Evolutionary conservation across 2,329 filamentous ascomycete species (phyloP).

Genomic region (Cordyceps farinosa): DNA sequence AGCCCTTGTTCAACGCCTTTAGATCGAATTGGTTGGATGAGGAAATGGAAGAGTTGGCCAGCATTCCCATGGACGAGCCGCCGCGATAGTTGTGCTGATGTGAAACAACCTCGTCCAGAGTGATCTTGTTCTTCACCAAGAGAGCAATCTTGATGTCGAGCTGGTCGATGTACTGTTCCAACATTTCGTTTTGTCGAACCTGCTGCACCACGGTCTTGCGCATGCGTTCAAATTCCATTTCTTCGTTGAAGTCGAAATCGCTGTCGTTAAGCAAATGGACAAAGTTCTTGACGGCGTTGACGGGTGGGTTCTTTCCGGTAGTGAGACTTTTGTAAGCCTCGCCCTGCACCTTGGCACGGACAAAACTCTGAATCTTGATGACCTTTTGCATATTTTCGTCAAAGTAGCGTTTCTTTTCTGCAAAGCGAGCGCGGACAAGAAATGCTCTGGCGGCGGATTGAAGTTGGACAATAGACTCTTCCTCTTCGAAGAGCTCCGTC

Average conservation of each 20-base stretch:
- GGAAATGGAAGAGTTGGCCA: slow-evolving; percentile 83
- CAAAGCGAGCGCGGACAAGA: slow-evolving; percentile 70
- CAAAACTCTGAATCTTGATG: slow-evolving; percentile 96
- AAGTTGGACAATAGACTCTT: slow-evolving; percentile 69
- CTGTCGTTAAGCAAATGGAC: slow-evolving; percentile 97
- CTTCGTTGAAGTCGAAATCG: slow-evolving; percentile 98
- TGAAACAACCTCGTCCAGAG: slow-evolving; percentile 92
- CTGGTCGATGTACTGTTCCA: slow-evolving; percentile 97
- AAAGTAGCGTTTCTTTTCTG: slow-evolving; percentile 84
- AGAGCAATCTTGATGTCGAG: slow-evolving; percentile 98
- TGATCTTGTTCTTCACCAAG: slow-evolving; percentile 99
- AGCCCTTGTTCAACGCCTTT: slow-evolving; percentile 96
- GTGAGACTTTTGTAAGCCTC: slow-evolving; percentile 98
- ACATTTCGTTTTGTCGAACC: slow-evolving; percentile 92
- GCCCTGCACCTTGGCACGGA: slow-evolving; percentile 90
- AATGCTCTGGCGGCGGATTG: slow-evolving; percentile 72
- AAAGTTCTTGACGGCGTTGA: slow-evolving; percentile 96
- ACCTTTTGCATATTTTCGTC: slow-evolving; percentile 98
- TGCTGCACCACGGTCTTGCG: slow-evolving; percentile 96
- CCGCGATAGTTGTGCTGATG: slow-evolving; percentile 96
- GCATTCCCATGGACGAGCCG: slow-evolving; percentile 69
- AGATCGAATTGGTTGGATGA: slow-evolving; percentile 93
- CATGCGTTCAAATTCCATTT: slow-evolving; percentile 92
- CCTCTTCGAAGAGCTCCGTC: slow-evolving; percentile 74
- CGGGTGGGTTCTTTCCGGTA: slow-evolving; percentile 91